Evolutionary conservation across 208 protist genomes (phyloP).

Genomic region (Leishmania arabica): DNA sequence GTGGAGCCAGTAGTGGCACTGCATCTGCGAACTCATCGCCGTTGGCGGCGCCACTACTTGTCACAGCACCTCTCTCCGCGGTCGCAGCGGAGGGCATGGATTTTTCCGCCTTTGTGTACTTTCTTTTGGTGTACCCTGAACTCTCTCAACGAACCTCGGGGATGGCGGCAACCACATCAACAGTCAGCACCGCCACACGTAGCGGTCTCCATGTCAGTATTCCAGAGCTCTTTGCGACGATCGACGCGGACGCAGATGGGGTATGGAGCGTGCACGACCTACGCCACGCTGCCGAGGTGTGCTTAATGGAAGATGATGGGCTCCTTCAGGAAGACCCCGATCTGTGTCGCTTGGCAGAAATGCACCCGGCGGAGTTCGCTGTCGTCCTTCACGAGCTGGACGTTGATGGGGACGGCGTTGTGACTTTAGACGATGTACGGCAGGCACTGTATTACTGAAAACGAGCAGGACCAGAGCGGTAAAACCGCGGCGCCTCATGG

Average conservation of each 20-base stretch:
- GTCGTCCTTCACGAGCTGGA: conserved; percentile 62
- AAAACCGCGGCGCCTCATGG: neutral
- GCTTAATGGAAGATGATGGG: conserved; percentile 36
- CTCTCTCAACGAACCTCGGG: conserved; percentile 15
- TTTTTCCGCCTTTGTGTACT: conserved; percentile 68
- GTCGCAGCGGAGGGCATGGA: conserved; percentile 32
- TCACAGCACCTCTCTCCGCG: neutral
- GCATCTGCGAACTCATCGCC: neutral
- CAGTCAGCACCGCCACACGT: conserved; percentile 13
- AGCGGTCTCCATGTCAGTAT: conserved; percentile 31
- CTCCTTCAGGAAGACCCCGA: conserved; percentile 43
- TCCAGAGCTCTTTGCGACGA: conserved; percentile 37
- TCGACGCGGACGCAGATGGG: conserved; percentile 69
- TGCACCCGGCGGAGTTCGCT: conserved; percentile 57
- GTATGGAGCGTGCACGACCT: conserved; percentile 55
- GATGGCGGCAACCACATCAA: neutral
- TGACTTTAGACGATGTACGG: conserved; percentile 58
- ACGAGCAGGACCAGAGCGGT: neutral
- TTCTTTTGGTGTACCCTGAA: conserved; percentile 41
- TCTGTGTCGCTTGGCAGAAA: conserved; percentile 45
- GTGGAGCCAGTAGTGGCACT: neutral
- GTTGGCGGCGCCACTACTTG: neutral
- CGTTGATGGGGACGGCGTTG: conserved; percentile 62
- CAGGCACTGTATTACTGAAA: conserved; percentile 37
- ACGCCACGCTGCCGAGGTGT: conserved; percentile 30